These are phyloP conservation scores for Conidiobolus incongruus DNA, from an alignment of 371 early-diverging fungal species.

Conservation along the genomic window DNA sequence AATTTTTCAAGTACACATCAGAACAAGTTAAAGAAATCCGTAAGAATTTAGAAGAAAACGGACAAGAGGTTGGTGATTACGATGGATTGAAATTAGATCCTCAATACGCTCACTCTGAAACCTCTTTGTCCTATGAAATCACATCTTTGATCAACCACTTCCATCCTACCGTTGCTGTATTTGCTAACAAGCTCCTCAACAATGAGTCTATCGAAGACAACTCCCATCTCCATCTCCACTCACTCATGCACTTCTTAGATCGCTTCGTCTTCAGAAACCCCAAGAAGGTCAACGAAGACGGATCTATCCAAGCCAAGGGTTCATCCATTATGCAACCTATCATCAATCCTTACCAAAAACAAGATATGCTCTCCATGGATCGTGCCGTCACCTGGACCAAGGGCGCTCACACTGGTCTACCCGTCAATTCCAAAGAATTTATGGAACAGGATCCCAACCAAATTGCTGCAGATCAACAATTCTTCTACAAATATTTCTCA, in stretches of 20 bases:
- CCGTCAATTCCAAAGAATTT: slow-evolving; percentile 34
- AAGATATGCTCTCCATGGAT: slow-evolving; percentile 4
- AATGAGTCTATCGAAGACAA: slow-evolving; percentile 42
- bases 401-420: slow-evolving; percentile 10
- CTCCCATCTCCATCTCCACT: slow-evolving; percentile 74
- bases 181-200: slow-evolving; percentile 42
- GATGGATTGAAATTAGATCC: slow-evolving; percentile 81
- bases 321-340: slow-evolving; percentile 35
- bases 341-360: too few relatives aligned
- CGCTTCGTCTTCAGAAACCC: slow-evolving; percentile 89
- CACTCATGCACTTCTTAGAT: slow-evolving; percentile 81
- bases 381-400: slow-evolving; percentile 13
- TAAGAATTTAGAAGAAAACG: slow-evolving; percentile 2
- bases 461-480: slow-evolving; percentile 40
- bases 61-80: slow-evolving; percentile 19
- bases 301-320: slow-evolving; percentile 15
- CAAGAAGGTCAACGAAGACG: slow-evolving; percentile 28
- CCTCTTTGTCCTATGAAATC: slow-evolving; percentile 77
- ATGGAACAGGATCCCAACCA: slow-evolving; percentile 25
- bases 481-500: slow-evolving; percentile 69
- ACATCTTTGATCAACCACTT: slow-evolving; percentile 59
- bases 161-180: slow-evolving; percentile 77
- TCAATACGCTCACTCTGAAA: slow-evolving; percentile 50
- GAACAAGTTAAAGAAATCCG: slow-evolving; percentile 10
- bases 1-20: slow-evolving; percentile 17